Evolutionary conservation across 306 rosid species (phyloP).

Genomic region (Astragalus membranaceus): DNA sequence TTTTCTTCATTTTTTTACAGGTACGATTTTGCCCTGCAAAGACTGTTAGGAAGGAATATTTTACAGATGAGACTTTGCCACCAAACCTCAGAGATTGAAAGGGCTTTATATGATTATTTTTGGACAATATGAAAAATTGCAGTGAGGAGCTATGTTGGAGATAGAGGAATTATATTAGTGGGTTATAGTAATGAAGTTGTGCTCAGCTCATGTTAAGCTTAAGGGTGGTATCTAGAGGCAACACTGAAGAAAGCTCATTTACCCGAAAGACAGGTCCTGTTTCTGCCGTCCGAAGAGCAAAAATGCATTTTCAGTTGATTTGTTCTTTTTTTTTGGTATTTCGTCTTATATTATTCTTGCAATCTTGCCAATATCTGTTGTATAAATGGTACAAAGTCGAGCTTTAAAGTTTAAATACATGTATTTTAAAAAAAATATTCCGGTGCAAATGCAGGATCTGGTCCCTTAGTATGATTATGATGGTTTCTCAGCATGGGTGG

Average conservation of each 20-base stretch:
- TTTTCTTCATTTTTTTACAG: conserved; percentile 39
- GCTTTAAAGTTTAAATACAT: no score
- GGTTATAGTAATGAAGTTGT: neutral
- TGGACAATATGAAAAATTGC: no score
- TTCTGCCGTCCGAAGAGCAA: neutral
- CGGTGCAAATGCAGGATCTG: neutral
- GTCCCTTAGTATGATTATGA: neutral
- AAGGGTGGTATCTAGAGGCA: neutral
- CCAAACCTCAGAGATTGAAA: conserved; percentile 49
- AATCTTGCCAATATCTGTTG: neutral
- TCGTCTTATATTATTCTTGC: neutral
- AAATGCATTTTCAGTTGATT: neutral
- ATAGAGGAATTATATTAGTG: conserved; percentile 1
- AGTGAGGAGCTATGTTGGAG: neutral
- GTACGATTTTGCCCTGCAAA: conserved; percentile 80
- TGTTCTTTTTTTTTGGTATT: no score
- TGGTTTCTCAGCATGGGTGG: no score
- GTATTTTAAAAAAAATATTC: neutral
- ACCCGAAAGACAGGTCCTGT: neutral
- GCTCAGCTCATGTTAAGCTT: no score
- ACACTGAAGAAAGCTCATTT: neutral
- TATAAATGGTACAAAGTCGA: neutral
- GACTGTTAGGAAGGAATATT: conserved; percentile 65
- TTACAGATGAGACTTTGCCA: conserved; percentile 61
- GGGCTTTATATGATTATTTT: conserved; percentile 9